phyloP scores from a whole-genome alignment of 2,329 filamentous ascomycete species.

The Fusarium sp. region DNA sequence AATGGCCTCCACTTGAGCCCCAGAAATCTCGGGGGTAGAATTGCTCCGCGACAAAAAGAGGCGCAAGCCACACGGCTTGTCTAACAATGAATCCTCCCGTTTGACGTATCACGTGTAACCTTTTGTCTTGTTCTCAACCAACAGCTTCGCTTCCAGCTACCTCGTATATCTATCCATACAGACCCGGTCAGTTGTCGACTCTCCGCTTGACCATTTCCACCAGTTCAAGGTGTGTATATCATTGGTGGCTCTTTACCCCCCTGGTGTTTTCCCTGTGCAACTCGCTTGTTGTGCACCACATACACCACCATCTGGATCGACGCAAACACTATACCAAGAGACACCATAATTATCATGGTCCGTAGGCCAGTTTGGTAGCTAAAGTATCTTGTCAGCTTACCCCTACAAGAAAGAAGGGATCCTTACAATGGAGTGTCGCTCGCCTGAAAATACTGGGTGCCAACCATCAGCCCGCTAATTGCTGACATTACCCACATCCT shows the following conservation, averaged over 20 bases:
- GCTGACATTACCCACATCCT: slow-evolving; percentile 61
- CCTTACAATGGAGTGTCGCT: slow-evolving; percentile 52
- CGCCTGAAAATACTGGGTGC: slow-evolving; percentile 60
- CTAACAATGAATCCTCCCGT: background rate
- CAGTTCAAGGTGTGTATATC: slow-evolving; percentile 11
- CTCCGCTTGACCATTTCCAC: background rate
- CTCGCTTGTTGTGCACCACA: slow-evolving; percentile 5
- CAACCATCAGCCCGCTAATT: slow-evolving; percentile 61
- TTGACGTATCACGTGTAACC: background rate
- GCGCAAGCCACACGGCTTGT: background rate
- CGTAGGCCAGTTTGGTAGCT: slow-evolving; percentile 6
- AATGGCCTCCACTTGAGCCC: slow-evolving; percentile 8
- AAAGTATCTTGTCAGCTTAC: background rate
- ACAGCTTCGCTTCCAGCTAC: background rate
- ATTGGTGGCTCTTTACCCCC: background rate
- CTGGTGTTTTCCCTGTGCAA: slow-evolving; percentile 28
- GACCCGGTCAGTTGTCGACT: background rate
- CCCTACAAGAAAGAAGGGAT: background rate
- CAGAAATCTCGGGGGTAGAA: slow-evolving; percentile 1
- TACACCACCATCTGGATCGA: background rate
- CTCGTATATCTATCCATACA: background rate
- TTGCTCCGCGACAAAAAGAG: slow-evolving; percentile 7
- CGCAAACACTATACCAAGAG: slow-evolving; percentile 2
- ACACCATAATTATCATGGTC: slow-evolving; percentile 11
- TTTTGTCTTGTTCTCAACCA: background rate